Evolutionary conservation across 306 rosid species (phyloP).

Genomic region (Cucumis sativus): DNA sequence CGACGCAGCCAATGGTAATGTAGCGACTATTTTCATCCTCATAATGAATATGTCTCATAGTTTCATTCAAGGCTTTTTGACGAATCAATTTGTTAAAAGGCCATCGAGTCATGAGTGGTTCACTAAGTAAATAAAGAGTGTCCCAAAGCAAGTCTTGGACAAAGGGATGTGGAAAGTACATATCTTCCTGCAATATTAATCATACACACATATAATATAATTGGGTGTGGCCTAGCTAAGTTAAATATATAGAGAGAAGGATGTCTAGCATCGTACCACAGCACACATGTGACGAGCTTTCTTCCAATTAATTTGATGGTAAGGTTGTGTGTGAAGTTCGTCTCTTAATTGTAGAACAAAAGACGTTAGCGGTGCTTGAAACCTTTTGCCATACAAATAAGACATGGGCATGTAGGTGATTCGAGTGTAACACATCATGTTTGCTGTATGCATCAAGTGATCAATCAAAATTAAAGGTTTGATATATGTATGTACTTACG

Average conservation of each 20-base stretch:
- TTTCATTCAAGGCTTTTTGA: constrained; percentile 10
- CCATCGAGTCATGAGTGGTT: constrained; percentile 21
- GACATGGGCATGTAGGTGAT: constrained; percentile 10
- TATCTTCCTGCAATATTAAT: not conserved
- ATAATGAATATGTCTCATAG: constrained; percentile 22
- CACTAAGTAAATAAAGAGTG: constrained; percentile 2
- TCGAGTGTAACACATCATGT: constrained; percentile 18
- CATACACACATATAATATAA: too few relatives aligned
- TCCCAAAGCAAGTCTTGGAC: constrained; percentile 13
- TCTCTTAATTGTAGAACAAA: constrained; percentile 6
- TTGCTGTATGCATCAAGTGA: not conserved
- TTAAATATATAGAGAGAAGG: too few relatives aligned
- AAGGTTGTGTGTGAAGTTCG: constrained; percentile 17
- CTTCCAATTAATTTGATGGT: constrained; percentile 1
- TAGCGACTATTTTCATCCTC: constrained; percentile 26
- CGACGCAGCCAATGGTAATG: too few relatives aligned
- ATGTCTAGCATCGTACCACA: not conserved
- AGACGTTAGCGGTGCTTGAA: constrained; percentile 9
- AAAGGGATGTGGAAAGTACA: constrained; percentile 6
- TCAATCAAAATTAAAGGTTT: too few relatives aligned
- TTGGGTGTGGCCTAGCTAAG: too few relatives aligned
- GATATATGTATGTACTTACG: too few relatives aligned
- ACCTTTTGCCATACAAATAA: constrained; percentile 10
- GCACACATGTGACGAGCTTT: constrained; percentile 17
- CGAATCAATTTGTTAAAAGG: constrained; percentile 22